Evolutionary conservation across 371 early-diverging fungal genomes (phyloP).

Genomic region (Rhizopus sp.): DNA sequence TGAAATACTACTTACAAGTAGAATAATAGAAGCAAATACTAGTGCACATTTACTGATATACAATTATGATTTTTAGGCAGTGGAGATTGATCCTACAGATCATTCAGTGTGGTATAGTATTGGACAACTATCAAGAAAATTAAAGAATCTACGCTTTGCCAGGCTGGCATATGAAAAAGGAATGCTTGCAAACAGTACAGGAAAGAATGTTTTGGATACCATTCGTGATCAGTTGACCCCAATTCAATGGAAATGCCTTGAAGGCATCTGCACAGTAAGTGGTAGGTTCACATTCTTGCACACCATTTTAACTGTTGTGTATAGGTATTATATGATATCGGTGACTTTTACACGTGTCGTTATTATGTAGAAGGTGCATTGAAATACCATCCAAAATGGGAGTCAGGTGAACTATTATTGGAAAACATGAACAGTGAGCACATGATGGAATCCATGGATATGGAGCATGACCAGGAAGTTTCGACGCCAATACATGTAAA

Average conservation of each 20-base stretch:
- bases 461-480: background rate
- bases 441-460: background rate
- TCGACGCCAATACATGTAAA: background rate
- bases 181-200: constrained; percentile 19
- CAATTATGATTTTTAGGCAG: constrained; percentile 35
- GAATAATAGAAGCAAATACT: background rate
- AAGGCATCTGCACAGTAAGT: constrained; percentile 56
- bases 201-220: constrained; percentile 7
- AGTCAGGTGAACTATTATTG: background rate
- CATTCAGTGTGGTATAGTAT: constrained; percentile 56
- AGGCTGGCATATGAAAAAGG: constrained; percentile 56
- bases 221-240: constrained; percentile 31
- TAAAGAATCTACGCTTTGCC: constrained; percentile 47
- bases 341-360: constrained; percentile 37
- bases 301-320: background rate
- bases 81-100: constrained; percentile 58
- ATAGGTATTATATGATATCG: constrained; percentile 63
- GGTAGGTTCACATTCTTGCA: background rate
- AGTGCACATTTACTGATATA: background rate
- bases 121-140: constrained; percentile 45
- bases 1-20: constrained; percentile 58
- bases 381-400: background rate
- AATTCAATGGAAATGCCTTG: constrained; percentile 60
- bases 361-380: background rate
- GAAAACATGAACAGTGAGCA: background rate